A percentile compares a stretch with the other conserved stretches of the same genome.
These are phyloP conservation scores for Zygosaccharomyces rouxii DNA, from an alignment of 805 yeast species.

Conservation along the genomic window DNA sequence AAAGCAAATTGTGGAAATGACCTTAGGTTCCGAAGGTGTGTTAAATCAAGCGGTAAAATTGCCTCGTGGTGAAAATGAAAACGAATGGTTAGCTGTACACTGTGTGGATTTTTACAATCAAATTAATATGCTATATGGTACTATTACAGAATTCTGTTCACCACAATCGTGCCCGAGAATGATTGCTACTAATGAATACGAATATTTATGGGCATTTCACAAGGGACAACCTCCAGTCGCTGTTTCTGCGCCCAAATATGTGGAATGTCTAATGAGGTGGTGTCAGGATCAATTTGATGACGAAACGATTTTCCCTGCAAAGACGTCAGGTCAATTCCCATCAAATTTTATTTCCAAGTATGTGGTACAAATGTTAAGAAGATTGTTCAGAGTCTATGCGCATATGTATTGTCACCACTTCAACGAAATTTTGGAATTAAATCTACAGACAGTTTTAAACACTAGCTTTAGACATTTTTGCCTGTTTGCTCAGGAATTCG, in stretches of 20 bases:
- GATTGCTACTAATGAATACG: constrained; percentile 97
- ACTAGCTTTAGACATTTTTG: constrained; percentile 94
- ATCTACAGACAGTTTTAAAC: constrained; percentile 86
- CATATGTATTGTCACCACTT: constrained; percentile 98
- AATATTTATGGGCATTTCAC: constrained; percentile 93
- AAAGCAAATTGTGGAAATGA: constrained; percentile 87
- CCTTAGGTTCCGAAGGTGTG: constrained; percentile 88
- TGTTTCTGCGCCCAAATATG: constrained; percentile 91
- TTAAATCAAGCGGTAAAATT: constrained; percentile 88
- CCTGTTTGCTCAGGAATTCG: constrained; percentile 79
- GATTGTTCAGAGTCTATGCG: constrained; percentile 91
- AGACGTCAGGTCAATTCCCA: constrained; percentile 89
- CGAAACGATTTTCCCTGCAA: constrained; percentile 83
- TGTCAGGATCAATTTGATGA: constrained; percentile 89
- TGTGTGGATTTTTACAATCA: constrained; percentile 97
- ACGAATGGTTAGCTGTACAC: constrained; percentile 96
- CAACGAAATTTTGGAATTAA: constrained; percentile 88
- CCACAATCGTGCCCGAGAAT: constrained; percentile 92
- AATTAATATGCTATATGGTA: constrained; percentile 91
- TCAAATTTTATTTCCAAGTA: constrained; percentile 65
- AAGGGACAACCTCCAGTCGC: constrained; percentile 68
- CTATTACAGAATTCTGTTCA: constrained; percentile 94
- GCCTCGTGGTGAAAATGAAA: constrained; percentile 86
- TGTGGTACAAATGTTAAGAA: constrained; percentile 81
- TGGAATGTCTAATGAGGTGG: constrained; percentile 92